Evolutionary conservation across 2,329 filamentous ascomycete genomes (phyloP).

Genomic region (Pseudopithomyces maydicus): DNA sequence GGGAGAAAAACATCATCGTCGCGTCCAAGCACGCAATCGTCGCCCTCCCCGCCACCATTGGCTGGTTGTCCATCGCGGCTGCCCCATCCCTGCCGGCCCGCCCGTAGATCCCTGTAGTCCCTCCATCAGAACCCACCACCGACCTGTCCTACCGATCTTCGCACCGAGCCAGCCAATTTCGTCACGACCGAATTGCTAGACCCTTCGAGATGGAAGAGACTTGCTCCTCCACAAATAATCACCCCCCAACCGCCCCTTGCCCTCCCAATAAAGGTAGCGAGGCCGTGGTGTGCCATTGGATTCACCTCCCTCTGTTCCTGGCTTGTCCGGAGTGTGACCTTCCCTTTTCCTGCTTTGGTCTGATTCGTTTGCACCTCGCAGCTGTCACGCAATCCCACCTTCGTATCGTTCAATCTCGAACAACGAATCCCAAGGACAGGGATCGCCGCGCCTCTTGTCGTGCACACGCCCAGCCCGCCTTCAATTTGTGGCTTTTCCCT

Average conservation of each 20-base stretch:
- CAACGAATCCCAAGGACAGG: neutral
- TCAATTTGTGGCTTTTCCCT: constrained; percentile 10
- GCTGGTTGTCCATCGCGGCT: constrained; percentile 20
- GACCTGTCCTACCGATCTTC: constrained; percentile 5
- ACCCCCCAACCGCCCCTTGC: neutral
- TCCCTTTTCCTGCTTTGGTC: neutral
- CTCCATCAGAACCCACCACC: constrained; percentile 20
- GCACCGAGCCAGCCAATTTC: constrained; percentile 9
- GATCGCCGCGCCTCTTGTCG: neutral
- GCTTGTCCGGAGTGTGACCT: neutral
- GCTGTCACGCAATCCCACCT: constrained; percentile 7
- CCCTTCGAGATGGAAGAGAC: constrained; percentile 3
- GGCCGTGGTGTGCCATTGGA: neutral
- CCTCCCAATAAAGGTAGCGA: neutral
- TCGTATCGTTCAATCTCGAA: constrained; percentile 4
- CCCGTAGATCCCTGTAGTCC: constrained; percentile 29
- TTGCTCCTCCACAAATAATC: neutral
- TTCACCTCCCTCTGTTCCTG: neutral
- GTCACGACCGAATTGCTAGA: neutral
- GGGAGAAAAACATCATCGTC: constrained; percentile 36
- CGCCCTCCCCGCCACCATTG: constrained; percentile 21
- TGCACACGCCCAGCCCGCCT: neutral
- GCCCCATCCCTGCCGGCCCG: constrained; percentile 31
- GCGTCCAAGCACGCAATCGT: constrained; percentile 42
- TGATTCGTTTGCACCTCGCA: neutral